A percentile compares a stretch with the other conserved stretches of the same genome.
These are phyloP conservation scores for Amborella trichopoda DNA, from an alignment of 164 flowering plant species.

Conservation along the genomic window DNA sequence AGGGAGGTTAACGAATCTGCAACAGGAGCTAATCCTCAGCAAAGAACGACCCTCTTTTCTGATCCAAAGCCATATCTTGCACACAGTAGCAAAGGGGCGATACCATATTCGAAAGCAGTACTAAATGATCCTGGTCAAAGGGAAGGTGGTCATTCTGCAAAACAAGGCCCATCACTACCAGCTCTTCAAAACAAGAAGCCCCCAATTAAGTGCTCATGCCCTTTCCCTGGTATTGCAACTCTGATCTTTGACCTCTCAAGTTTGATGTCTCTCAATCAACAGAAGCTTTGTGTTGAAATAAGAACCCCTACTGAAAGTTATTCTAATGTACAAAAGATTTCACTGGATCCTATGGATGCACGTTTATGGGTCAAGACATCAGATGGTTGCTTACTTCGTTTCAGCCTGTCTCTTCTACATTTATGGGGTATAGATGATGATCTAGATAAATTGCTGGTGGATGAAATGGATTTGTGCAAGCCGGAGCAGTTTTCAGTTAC, in stretches of 20 bases:
- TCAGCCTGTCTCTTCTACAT: slow-evolving; percentile 79
- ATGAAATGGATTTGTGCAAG: slow-evolving; percentile 61
- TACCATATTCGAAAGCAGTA: neutral
- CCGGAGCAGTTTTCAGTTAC: slow-evolving; percentile 48
- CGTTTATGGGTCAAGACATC: slow-evolving; percentile 24
- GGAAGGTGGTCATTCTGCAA: slow-evolving; percentile 8
- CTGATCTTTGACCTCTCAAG: slow-evolving; percentile 60
- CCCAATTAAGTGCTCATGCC: slow-evolving; percentile 56
- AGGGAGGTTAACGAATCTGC: slow-evolving; percentile 13
- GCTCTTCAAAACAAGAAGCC: slow-evolving; percentile 20
- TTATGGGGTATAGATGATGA: slow-evolving; percentile 65
- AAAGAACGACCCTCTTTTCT: slow-evolving; percentile 4
- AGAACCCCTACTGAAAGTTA: neutral
- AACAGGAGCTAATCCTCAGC: slow-evolving; percentile 1
- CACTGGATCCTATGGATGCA: slow-evolving; percentile 17
- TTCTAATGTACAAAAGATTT: slow-evolving; percentile 11
- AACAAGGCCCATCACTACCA: slow-evolving; percentile 4
- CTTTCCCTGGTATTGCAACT: slow-evolving; percentile 72
- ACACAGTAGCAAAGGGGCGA: slow-evolving; percentile 15
- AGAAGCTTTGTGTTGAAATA: neutral
- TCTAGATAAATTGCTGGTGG: slow-evolving; percentile 59
- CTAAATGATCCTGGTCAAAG: neutral
- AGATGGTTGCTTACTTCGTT: slow-evolving; percentile 46
- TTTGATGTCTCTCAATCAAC: slow-evolving; percentile 26
- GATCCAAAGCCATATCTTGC: slow-evolving; percentile 16